Percentiles rank a stretch among this genome's conserved stretches.
These are phyloP conservation scores for Papiliotrema nemorosa DNA, from an alignment of 1,284 basidiomycete species.

Conservation along the genomic window DNA sequence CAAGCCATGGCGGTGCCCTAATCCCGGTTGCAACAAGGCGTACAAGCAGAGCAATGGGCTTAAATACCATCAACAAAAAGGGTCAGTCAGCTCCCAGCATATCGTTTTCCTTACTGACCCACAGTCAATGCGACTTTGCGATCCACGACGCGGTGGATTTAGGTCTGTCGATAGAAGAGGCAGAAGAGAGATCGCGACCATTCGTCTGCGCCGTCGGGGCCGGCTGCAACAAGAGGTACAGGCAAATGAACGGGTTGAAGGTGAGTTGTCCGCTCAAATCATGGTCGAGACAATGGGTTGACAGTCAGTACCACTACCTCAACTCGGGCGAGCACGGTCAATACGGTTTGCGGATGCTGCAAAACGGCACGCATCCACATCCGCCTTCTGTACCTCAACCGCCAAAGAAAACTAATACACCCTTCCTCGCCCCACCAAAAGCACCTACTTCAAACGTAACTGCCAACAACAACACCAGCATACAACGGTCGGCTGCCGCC, in stretches of 20 bases:
- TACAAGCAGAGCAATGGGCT: constrained; percentile 97
- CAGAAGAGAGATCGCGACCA: constrained; percentile 72
- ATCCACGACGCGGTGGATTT: constrained; percentile 65
- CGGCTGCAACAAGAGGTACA: constrained; percentile 83
- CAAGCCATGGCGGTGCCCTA: constrained; percentile 95
- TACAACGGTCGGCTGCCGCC: neutral
- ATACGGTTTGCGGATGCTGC: constrained; percentile 75
- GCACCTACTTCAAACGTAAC: too few relatives aligned
- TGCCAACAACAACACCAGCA: neutral
- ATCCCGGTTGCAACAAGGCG: constrained; percentile 94
- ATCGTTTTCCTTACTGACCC: constrained; percentile 2
- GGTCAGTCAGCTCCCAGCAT: constrained; percentile 19
- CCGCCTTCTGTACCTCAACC: constrained; percentile 33
- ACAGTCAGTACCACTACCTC: constrained; percentile 77
- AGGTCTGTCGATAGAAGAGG: constrained; percentile 73
- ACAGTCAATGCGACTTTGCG: constrained; percentile 81
- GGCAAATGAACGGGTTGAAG: constrained; percentile 92
- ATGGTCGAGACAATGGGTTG: neutral
- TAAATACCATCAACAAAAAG: constrained; percentile 87
- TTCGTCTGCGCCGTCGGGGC: constrained; percentile 87
- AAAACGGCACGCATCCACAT: constrained; percentile 68
- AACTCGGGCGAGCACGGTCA: constrained; percentile 94
- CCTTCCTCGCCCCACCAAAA: too few relatives aligned
- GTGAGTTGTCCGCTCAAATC: constrained; percentile 45
- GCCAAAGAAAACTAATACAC: constrained; percentile 5